Evolutionary conservation across 2,329 filamentous ascomycete species (phyloP), one percentile per base, ranked within the genome.

Genomic region (Emergomyces orientalis): DNA sequence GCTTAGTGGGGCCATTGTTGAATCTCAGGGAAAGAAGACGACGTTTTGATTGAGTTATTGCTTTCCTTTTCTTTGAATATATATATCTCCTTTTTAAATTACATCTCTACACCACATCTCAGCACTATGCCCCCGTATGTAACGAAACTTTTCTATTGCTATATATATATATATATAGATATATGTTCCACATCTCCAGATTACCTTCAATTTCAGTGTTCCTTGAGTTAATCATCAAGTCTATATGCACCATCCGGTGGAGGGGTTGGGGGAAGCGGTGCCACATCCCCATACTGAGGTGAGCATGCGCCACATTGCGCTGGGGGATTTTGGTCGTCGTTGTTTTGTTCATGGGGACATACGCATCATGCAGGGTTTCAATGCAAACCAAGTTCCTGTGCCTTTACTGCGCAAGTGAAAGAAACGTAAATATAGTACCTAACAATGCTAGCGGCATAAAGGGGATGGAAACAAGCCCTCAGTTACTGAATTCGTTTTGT

Each of bases 1-100:
- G 70, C 82, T 91, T 67, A 92, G 87, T 52, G 90, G 89, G 63
- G 88, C 86, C 8, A 90, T 94, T 73, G 89, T 94, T 27, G 86
- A 89, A 75, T 82, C 84, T 8, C 83, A 87, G 66, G 92, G 92
- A 62, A 91, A 87, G 76, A 96, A 94, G 80, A 85, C 85, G 63
- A 90, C 86, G 0, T 95, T 95, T 96, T 77, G 90, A 92, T 71
- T 88, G 55, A 58, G 19, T 25, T 58, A 19, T 5, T 39, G 4
- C 25, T 51, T 51, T 51, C 4, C 32, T 43, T 41, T 41, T 17
- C 22, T 39, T 27, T 58, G 34, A 25, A 27, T 45, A 25, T 27
- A 22, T 27, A 39, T 45, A 6, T 27, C 17, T n/a, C 11, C 17
- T 25, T 22, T 56, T 54, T 54, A 54, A 8, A 9, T 37, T 8